Base-by-base conservation (phyloP, 208 protist species). In the Leishmania amazonensis region DNA sequence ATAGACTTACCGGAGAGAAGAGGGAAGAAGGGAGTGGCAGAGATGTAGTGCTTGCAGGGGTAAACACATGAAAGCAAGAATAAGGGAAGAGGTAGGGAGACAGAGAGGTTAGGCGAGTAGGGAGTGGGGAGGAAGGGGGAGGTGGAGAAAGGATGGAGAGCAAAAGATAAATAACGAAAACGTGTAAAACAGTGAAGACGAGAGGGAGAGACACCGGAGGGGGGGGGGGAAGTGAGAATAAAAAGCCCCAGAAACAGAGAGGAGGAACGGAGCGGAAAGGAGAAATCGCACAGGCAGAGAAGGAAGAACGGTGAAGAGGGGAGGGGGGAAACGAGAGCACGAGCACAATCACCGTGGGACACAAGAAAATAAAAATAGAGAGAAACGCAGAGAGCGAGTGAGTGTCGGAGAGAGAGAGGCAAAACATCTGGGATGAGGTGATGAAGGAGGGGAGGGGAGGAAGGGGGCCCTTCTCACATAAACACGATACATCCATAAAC, bases 181-280 rank as follows among this genome's bases (percentile, higher is more conserved):
- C 0, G 31, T 68, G 62, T 68, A 21, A 40, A 42, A 40, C 62
- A 68, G 13, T 15, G 15, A 68, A 40, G 62, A 3, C 58, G 62
- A 68, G 31, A 67, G 6, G 5, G n/a, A 67, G 31, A 67, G 31
- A 68, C 31, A 68, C 28, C 62, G 62, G 58, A 13, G 28, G 57
- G 9, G 57, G 28, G 58, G n/a, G 15, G 58, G 24, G 58, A 64
- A 28, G 28, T 4, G 11, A 28, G 28, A 64, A 64, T 28, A 64
- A 64, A 15, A 3, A 64, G 58, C 58, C 58, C 11, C 24, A 45
- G 35, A 81, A 75, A 60, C 38, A 81, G 58, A 85, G 15, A 85
- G 54, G 35, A 78, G 68, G 49, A 76, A 60, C 35, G 35, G 53
- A 9, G 60, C 17, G 35, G 58, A 54, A 60, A 53, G 17, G 45